Evolutionary conservation across 2,329 filamentous ascomycete genomes (phyloP).

Genomic region (Aspergillus piperis): DNA sequence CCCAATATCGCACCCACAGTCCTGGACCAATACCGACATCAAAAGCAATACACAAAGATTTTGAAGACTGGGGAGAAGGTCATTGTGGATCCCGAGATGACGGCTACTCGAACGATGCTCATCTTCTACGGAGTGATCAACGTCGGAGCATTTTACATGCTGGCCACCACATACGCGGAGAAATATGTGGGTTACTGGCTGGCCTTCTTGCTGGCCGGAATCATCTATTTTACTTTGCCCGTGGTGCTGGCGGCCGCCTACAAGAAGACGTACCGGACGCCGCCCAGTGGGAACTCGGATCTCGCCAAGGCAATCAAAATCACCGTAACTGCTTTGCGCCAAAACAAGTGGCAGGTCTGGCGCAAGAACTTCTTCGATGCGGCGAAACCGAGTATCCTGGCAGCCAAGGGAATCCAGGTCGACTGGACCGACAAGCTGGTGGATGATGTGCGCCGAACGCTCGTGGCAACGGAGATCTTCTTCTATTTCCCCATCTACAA

Average conservation of each 20-base stretch:
- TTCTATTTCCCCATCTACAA: conserved; percentile 43
- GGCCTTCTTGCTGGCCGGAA: conserved; percentile 31
- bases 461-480: conserved; percentile 40
- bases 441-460: conserved; percentile 37
- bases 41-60: conserved; percentile 44
- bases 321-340: conserved; percentile 33
- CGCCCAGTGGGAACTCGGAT: conserved; percentile 35
- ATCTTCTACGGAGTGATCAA: conserved; percentile 39
- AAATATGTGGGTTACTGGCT: conserved; percentile 46
- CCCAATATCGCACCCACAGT: conserved; percentile 47
- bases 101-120: conserved; percentile 40
- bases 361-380: conserved; percentile 38
- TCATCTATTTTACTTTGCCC: conserved; percentile 41
- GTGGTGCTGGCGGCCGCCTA: conserved; percentile 36
- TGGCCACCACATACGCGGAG: conserved; percentile 45
- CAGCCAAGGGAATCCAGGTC: conserved; percentile 30
- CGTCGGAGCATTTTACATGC: conserved; percentile 36
- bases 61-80: conserved; percentile 49
- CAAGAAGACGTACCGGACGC: conserved; percentile 34
- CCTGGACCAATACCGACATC: conserved; percentile 46
- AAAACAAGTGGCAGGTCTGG: conserved; percentile 35
- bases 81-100: conserved; percentile 51
- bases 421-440: conserved; percentile 40
- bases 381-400: conserved; percentile 36
- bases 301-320: conserved; percentile 37